These are phyloP conservation scores for Moniliophthora roreri DNA, from an alignment of 1,284 basidiomycete genomes.

Conservation along the genomic window DNA sequence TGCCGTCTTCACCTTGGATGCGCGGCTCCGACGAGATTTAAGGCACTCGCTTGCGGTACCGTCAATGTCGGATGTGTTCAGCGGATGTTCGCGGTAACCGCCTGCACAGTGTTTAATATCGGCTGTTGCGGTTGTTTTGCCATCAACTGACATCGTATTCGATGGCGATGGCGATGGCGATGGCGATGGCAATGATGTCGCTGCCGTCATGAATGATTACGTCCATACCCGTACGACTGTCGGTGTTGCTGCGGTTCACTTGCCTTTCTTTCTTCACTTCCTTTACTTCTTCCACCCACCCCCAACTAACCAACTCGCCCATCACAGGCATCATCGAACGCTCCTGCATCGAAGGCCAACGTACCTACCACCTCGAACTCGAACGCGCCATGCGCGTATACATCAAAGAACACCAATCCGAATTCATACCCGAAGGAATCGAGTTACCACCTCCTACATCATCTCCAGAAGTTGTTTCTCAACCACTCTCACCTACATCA, in stretches of 20 bases:
- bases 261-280: background rate
- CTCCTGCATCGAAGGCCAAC: constrained; percentile 94
- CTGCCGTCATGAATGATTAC: no score
- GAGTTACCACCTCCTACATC: constrained; percentile 35
- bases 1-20: no score
- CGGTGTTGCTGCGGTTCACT: background rate
- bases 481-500: constrained; percentile 7
- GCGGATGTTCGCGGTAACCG: no score
- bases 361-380: constrained; percentile 82
- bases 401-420: constrained; percentile 84
- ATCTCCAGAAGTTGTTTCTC: background rate
- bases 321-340: constrained; percentile 86
- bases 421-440: constrained; percentile 86
- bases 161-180: no score
- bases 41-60: no score
- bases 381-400: constrained; percentile 86
- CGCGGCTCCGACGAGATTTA: no score
- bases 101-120: no score
- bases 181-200: no score
- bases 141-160: no score
- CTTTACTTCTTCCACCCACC: background rate
- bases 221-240: no score
- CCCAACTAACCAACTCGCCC: background rate
- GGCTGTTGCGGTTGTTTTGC: no score
- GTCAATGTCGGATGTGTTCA: no score